Evolutionary conservation across 371 early-diverging fungal species (phyloP).

Genomic region (Zychaea mexicana): DNA sequence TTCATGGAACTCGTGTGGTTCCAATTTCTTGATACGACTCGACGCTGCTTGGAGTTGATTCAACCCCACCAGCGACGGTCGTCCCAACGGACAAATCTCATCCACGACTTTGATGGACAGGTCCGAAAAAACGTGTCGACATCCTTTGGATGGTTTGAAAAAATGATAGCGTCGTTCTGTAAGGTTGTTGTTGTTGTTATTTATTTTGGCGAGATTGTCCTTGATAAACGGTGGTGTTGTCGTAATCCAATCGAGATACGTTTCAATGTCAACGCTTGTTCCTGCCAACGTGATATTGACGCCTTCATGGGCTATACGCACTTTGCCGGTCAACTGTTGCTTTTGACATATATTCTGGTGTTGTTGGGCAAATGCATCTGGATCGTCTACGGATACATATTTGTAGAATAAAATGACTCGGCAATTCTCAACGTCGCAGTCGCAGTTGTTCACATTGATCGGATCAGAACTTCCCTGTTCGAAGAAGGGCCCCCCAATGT

Average conservation of each 20-base stretch:
- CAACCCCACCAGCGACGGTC: slow-evolving; percentile 21
- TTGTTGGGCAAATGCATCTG: slow-evolving; percentile 41
- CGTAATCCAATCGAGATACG: slow-evolving; percentile 51
- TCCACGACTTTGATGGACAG: slow-evolving; percentile 64
- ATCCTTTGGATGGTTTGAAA: slow-evolving; percentile 74
- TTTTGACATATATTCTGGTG: slow-evolving; percentile 39
- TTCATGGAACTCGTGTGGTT: slow-evolving; percentile 20
- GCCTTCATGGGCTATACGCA: slow-evolving; percentile 66
- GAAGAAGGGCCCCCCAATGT: neutral
- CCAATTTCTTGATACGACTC: slow-evolving; percentile 25
- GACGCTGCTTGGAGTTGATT: slow-evolving; percentile 15
- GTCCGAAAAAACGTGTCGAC: slow-evolving; percentile 64
- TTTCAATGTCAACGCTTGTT: slow-evolving; percentile 30
- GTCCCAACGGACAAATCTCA: slow-evolving; percentile 73
- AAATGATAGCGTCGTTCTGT: slow-evolving; percentile 34
- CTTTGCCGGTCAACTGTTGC: slow-evolving; percentile 60
- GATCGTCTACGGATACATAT: slow-evolving; percentile 46
- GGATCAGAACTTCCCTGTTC: slow-evolving; percentile 44
- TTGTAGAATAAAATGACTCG: slow-evolving; percentile 68
- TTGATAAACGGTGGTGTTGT: slow-evolving; percentile 8
- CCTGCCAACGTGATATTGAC: slow-evolving; percentile 74
- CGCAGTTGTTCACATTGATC: slow-evolving; percentile 29
- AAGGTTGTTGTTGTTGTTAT: neutral
- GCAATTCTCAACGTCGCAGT: slow-evolving; percentile 24
- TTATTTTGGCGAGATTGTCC: neutral